These are phyloP conservation scores for Trichocomaceae sp. DNA, from an alignment of 2,329 filamentous ascomycete species.

Conservation along the genomic window DNA sequence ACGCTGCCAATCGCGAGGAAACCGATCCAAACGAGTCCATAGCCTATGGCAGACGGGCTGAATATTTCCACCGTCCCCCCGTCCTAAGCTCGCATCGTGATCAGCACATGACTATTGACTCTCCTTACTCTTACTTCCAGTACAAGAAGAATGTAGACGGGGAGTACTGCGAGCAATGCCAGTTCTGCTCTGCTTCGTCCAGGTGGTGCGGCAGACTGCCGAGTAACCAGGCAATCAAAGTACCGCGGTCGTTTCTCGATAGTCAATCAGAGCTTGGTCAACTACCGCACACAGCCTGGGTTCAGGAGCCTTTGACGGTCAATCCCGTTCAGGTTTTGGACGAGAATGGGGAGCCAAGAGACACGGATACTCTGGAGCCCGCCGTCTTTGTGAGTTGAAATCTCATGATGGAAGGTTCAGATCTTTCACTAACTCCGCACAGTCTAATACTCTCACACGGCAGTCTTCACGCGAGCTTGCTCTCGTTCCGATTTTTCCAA, in stretches of 20 bases:
- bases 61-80: conserved; percentile 28
- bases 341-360: conserved; percentile 1
- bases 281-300: conserved; percentile 12
- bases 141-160: conserved; percentile 7
- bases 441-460: conserved; percentile 7
- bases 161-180: conserved; percentile 13
- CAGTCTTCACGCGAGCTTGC: neutral
- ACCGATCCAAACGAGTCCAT: conserved; percentile 10
- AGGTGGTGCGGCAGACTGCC: conserved; percentile 14
- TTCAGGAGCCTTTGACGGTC: conserved; percentile 15
- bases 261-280: conserved; percentile 4
- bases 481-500: neutral
- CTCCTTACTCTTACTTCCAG: conserved; percentile 11
- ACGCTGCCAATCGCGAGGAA: conserved; percentile 9
- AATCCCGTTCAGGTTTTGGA: conserved; percentile 8
- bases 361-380: conserved; percentile 1
- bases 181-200: conserved; percentile 11
- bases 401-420: neutral
- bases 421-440: neutral
- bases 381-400: conserved; percentile 11
- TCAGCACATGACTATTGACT: neutral
- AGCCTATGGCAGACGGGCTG: conserved; percentile 23
- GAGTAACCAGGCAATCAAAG: neutral
- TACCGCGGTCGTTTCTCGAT: neutral
- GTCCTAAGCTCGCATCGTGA: conserved; percentile 21